Evolutionary conservation across 2,329 filamentous ascomycete species (phyloP).

Genomic region (Cladorrhinum sp.): DNA sequence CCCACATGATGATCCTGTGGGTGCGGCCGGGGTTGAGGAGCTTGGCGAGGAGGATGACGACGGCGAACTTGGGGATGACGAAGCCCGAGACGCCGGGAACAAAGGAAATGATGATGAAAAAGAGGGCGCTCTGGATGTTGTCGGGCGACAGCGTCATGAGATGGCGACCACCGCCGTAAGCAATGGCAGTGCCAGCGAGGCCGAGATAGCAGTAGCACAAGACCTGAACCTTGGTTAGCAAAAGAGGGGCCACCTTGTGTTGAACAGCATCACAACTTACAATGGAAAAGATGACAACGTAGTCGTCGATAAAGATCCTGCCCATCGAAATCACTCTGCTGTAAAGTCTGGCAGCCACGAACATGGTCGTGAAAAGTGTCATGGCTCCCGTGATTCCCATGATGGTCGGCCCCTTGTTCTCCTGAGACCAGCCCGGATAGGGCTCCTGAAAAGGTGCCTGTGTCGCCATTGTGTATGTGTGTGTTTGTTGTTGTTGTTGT

Average conservation of each 20-base stretch:
- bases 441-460: constrained; percentile 6
- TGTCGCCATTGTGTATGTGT: constrained; percentile 2
- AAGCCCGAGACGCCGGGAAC: constrained; percentile 40
- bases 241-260: too few species aligned
- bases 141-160: constrained; percentile 30
- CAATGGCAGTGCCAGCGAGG: constrained; percentile 35
- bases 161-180: constrained; percentile 40
- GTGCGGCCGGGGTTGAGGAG: constrained; percentile 36
- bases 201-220: constrained; percentile 30
- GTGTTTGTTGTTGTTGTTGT: neutral
- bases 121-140: constrained; percentile 32
- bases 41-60: constrained; percentile 38
- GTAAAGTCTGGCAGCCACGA: constrained; percentile 20
- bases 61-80: constrained; percentile 41
- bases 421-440: constrained; percentile 20
- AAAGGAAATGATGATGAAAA: constrained; percentile 39
- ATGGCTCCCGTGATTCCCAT: constrained; percentile 12
- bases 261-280: too few species aligned
- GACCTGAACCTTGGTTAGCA: constrained; percentile 10
- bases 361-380: constrained; percentile 11
- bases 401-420: constrained; percentile 23
- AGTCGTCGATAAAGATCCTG: constrained; percentile 19
- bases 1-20: constrained; percentile 39
- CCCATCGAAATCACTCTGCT: constrained; percentile 16
- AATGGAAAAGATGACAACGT: constrained; percentile 19